Evolutionary conservation across 2,329 filamentous ascomycete genomes (phyloP), one percentile per base, ranked within the genome.

Genomic region (Nemania sp.): DNA sequence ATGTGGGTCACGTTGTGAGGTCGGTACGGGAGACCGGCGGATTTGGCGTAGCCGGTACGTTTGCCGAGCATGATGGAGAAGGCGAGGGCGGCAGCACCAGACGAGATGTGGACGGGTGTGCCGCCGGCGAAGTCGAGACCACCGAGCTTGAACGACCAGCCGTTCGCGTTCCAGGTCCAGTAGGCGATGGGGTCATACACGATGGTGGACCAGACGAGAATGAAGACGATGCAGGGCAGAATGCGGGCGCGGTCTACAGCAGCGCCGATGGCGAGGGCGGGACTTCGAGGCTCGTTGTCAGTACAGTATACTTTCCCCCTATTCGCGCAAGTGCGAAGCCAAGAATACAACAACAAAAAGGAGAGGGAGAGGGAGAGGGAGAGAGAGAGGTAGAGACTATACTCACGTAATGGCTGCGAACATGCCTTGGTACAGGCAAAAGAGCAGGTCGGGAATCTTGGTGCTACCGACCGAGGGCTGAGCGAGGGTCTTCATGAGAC

Each of bases 371-470:
- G 17, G 18, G 7, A 32, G 34, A 18, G 34, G n/a, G 39, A 25
- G 7, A 37, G 7, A 35, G 10, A 40, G 13, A 37, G 17, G 18
- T 4, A 32, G 34, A 18, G 34, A 34, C 20, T 29, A 29, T 5
- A 29, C 89, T 79, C 82, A 92, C 89, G 92, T 96, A 80, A 96
- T 94, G 65, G 87, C 85, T 20, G 91, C 91, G 74, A 94, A 94
- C 90, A 94, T 93, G 81, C 90, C 90, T 78, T 94, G 90, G 80
- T 91, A 96, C 29, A 96, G 80, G 62, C 88, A 91, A 77, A 93
- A 95, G 43, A 97, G 80, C 47, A 97, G 81, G 73, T 96, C 92
- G 1, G 92, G 92, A 46, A 96, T 80, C 72, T 85, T 85, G 60
- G 74, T 67, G 67, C 88, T 88, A 54, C 89, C 92, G 25, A 91